Base-by-base conservation (phyloP, 1,139 yeast genomes). In the Taiozyma onychis region DNA sequence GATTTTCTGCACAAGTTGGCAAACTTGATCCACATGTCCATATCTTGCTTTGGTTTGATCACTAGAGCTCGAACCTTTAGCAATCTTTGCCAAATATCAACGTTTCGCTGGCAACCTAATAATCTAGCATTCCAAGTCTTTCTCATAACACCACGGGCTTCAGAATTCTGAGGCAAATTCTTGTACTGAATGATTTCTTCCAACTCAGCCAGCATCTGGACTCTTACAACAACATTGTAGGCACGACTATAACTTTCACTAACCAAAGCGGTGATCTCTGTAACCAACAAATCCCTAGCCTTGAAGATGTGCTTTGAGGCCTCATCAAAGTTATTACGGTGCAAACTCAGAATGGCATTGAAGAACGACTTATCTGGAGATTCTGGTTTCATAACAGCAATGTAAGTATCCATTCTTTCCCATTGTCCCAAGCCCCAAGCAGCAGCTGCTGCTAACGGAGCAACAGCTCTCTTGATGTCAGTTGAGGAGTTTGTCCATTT, bases 381-480 rank as follows among this genome's bases (percentile, higher is more conserved):
- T 57, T 89, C 97, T 1, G 81, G 73, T 58, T 89, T 89, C 96
- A 95, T 89, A 0, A 88, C 96, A 54, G 81, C 75, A 51, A 91
- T 90, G 62, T 91, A 95, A 10, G 87, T 79, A 63, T 89, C 97
- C 93, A 95, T 91, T 61, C 89, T 77, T 61, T 90, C 97, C 99
- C 99, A 95, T 65, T 89, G 95, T 2, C 93, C 93, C 46, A 93
- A 74, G n/a, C 98, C 98, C 99, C 99, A 93, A 1, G 98, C 89
- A 0, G 99, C 98, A 3, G 98, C 98, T 0, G 98, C 99, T 0
- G 99, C 99, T 49, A 95, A 72, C 1, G 99, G 99, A 1, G 99
- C 98, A 57, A 95, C 91, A n/a, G 85, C 81, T 53, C 96, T 74
- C 60, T 84, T 80, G 46, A 82, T 82, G 28, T 88, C 97, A 45